Base-by-base conservation (phyloP, 176 grass and related monocot species). In the Cenchrus americanus region DNA sequence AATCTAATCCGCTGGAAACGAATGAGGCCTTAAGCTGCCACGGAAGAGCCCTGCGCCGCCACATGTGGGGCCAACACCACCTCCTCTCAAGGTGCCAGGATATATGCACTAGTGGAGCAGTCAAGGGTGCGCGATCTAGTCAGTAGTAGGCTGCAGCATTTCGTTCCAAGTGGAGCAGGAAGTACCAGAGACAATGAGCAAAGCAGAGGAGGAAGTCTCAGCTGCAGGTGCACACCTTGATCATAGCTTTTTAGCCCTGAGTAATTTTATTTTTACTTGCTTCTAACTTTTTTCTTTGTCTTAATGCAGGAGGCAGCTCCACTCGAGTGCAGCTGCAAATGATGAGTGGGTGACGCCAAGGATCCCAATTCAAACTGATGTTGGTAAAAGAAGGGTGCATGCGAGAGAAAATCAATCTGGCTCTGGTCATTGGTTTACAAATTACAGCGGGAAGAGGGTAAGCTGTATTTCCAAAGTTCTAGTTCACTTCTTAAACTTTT, bases 371-470 rank as follows among this genome's bases (percentile, higher is more conserved):
- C 85, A 89, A 71, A 85, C 84, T 61, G 92, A 95, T 90, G 89
- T 82, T 82, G 85, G 80, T 62, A 93, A 82, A 86, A 91, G 92
- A 81, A 90, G 91, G 87, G 87, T 93, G 65, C 82, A 80, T 86
- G 89, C 87, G 21, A 41, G 22, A 76, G 92, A 75, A 57, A 73
- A 42, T 61, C 79, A 84, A 19, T 90, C 95, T 80, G 96, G 96
- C 47, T 88, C 95, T 84, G 93, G 96, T 69, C 96, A 91, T 80
- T 98, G 93, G 96, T 90, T 93, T 75, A 98, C 96, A 10, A 76
- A 72, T 54, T 73, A 95, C 32, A 80, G 84, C 58, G 92, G 96
- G 43, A 91, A 40, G 81, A 98, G 88, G 92, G 96, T 95, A 85
- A 60, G 7, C 53, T 37, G 37, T 60, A 51, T 41, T 81, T 78